phyloP scores from a whole-genome alignment of 768 basidiomycete species.

The Mycena haematopus region DNA sequence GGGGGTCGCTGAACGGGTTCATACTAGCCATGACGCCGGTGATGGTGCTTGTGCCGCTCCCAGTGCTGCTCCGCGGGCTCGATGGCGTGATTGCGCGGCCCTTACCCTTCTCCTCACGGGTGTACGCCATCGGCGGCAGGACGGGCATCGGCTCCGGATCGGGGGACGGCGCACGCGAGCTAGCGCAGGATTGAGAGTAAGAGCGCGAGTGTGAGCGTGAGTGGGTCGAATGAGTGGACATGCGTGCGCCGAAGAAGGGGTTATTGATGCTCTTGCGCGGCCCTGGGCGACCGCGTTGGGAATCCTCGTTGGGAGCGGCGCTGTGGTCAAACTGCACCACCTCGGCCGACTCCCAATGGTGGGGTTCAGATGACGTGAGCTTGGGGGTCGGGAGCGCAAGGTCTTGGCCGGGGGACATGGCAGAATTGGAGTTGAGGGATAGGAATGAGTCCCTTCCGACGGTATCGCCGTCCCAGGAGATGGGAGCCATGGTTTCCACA shows the following conservation, averaged over 20 bases:
- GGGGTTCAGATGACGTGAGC: constrained; percentile 54
- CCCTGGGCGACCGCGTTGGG: constrained; percentile 26
- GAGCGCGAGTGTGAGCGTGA: constrained; percentile 23
- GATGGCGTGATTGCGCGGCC: constrained; percentile 37
- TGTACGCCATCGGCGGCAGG: constrained; percentile 52
- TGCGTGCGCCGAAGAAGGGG: constrained; percentile 35
- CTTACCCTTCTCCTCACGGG: constrained; percentile 45
- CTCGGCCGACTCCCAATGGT: constrained; percentile 62
- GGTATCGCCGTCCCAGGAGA: constrained; percentile 64
- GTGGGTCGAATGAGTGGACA: constrained; percentile 24
- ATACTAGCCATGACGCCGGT: constrained; percentile 26
- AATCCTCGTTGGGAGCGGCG: constrained; percentile 1
- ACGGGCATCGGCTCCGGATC: constrained; percentile 35
- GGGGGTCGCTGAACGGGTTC: constrained; percentile 38
- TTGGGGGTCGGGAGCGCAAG: constrained; percentile 69
- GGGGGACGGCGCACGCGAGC: constrained; percentile 32
- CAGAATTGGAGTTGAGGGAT: constrained; percentile 51
- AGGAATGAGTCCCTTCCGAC: constrained; percentile 57
- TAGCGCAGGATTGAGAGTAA: constrained; percentile 16
- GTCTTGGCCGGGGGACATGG: constrained; percentile 56
- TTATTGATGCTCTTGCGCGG: constrained; percentile 46
- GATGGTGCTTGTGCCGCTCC: neutral
- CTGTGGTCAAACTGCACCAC: constrained; percentile 41
- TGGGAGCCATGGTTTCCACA: constrained; percentile 46
- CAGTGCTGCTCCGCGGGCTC: constrained; percentile 34